A percentile compares a stretch with the other conserved stretches of the same genome.
phyloP scores from a whole-genome alignment of 2,329 filamentous ascomycete species.

The Polychaeton citri region DNA sequence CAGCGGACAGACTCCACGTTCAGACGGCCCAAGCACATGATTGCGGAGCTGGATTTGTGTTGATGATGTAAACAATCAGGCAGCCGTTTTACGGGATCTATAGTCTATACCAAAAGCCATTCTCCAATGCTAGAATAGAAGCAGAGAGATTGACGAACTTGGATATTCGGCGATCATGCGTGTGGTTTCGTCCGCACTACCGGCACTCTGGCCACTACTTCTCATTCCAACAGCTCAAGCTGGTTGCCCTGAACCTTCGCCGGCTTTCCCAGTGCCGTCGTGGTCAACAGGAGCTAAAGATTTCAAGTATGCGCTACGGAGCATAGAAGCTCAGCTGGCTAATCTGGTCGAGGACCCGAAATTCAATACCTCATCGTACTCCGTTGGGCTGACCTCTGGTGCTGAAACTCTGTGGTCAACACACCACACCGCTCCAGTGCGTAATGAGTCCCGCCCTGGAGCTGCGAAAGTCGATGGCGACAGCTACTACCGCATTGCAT shows the following conservation, averaged over 20 bases:
- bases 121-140: too few relatives aligned
- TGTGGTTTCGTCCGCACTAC: too few relatives aligned
- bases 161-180: too few relatives aligned
- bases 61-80: too few relatives aligned
- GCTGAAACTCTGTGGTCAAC: constrained; percentile 25
- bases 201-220: background rate
- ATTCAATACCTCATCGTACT: constrained; percentile 25
- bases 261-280: constrained; percentile 25
- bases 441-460: constrained; percentile 24
- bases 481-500: constrained; percentile 27
- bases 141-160: too few relatives aligned
- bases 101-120: too few relatives aligned
- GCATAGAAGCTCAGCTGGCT: constrained; percentile 16
- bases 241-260: constrained; percentile 23
- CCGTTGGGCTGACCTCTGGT: constrained; percentile 26
- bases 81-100: too few relatives aligned
- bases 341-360: constrained; percentile 14
- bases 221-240: background rate
- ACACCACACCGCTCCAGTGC: constrained; percentile 24
- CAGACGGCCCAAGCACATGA: too few relatives aligned
- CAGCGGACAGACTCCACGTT: too few relatives aligned
- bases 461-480: constrained; percentile 23
- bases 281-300: constrained; percentile 16
- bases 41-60: too few relatives aligned
- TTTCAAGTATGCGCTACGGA: constrained; percentile 18